These are phyloP conservation scores for Pythium monospermum DNA, from an alignment of 352 stramenopile genomes.

Conservation along the genomic window DNA sequence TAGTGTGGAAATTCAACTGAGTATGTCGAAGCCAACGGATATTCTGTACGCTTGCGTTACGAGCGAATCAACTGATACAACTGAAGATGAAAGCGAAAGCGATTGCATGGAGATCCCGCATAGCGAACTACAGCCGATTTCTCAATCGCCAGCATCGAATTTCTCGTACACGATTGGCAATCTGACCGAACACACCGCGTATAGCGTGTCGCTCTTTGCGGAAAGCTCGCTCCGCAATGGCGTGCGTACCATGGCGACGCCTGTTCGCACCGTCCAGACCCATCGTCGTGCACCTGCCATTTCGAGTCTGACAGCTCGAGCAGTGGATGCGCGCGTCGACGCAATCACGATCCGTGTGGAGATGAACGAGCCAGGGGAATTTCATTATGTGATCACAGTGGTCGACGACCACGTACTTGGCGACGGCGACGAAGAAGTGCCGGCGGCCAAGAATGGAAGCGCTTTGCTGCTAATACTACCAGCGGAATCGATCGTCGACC, in stretches of 20 bases:
- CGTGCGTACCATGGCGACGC: constrained; percentile 37
- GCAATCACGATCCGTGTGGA: constrained; percentile 21
- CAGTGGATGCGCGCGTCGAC: constrained; percentile 33
- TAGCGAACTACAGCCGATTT: constrained; percentile 21
- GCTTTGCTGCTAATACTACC: background rate
- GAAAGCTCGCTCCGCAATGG: constrained; percentile 51
- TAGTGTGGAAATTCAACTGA: constrained; percentile 34
- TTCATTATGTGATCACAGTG: constrained; percentile 42
- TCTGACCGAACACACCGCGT: constrained; percentile 46
- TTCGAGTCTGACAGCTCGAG: constrained; percentile 7
- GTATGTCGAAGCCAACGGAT: constrained; percentile 59
- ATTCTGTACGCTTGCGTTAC: constrained; percentile 45
- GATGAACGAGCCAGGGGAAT: constrained; percentile 25
- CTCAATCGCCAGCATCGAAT: constrained; percentile 7
- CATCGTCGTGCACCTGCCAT: constrained; percentile 38
- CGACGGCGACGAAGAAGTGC: background rate
- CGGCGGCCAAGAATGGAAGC: background rate
- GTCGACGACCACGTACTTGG: background rate
- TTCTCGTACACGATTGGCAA: constrained; percentile 46
- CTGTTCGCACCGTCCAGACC: constrained; percentile 26
- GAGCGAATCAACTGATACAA: background rate
- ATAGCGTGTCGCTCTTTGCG: constrained; percentile 41
- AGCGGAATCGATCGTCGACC: constrained; percentile 10
- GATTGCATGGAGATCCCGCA: constrained; percentile 36
- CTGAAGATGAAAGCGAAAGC: too few relatives aligned